Conservation (phyloP, 78 protist species). For the Fonticula alba region DNA sequence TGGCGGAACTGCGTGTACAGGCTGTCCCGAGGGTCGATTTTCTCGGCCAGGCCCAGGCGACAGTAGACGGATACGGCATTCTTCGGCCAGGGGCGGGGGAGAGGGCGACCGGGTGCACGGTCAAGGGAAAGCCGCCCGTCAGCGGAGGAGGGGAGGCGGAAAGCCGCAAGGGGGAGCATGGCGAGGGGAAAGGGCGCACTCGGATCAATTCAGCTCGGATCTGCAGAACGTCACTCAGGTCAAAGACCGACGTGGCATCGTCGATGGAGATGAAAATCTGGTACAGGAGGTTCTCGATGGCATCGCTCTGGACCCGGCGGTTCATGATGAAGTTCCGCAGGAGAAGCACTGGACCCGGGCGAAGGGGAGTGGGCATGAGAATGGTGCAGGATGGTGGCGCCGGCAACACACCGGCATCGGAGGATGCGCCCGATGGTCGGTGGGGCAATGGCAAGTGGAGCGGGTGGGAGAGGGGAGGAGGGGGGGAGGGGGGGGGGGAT, state of each 20-base stretch:
- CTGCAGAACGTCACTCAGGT: slow-evolving; percentile 44
- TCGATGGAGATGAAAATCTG: slow-evolving; percentile 69
- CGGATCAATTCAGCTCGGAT: slow-evolving; percentile 26
- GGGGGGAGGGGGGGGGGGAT: too few species aligned
- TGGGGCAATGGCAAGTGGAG: too few species aligned
- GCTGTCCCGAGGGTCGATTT: slow-evolving; percentile 24
- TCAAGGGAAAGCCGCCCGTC: neutral
- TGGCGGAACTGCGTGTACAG: too few species aligned
- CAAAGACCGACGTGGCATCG: slow-evolving; percentile 62
- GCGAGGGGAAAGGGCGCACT: too few species aligned
- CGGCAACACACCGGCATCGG: too few species aligned
- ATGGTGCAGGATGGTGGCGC: too few species aligned
- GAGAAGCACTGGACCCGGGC: slow-evolving; percentile 46
- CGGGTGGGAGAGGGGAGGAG: too few species aligned
- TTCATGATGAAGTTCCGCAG: slow-evolving; percentile 82
- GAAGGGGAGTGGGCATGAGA: too few species aligned
- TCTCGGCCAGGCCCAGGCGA: slow-evolving; percentile 71
- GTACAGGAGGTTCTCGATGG: slow-evolving; percentile 64
- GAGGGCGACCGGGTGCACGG: neutral
- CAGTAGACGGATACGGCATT: slow-evolving; percentile 55
- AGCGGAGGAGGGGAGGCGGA: neutral
- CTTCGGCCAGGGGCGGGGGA: neutral
- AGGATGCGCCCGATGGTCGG: too few species aligned
- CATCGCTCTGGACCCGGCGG: slow-evolving; percentile 51
- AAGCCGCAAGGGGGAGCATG: too few species aligned